Base-by-base conservation (phyloP, 2,329 filamentous ascomycete species). In the Colletotrichum camelliae region DNA sequence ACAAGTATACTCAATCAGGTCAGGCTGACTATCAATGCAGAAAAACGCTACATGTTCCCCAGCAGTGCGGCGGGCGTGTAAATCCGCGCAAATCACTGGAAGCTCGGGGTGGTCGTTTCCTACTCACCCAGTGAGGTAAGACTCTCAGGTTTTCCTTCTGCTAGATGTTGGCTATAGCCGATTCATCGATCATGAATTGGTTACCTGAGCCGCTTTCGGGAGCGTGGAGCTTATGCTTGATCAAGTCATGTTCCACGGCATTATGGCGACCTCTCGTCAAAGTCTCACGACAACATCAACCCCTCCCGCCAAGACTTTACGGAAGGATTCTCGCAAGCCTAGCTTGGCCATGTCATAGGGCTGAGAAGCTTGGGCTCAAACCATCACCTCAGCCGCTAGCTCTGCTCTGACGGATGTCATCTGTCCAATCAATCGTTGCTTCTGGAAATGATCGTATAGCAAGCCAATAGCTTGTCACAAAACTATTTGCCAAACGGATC, bases 401-500 rank as follows among this genome's bases (percentile, higher is more conserved):
- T 68, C 29, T 75, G 35, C 58, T 33, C 64, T 18, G 43, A 48
- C 18, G 21, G 29, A 31, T 35, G n/a, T 29, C 52, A 10, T 33
- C 21, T 27, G 43, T 13, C 74, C 74, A 76, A 76, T 69, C 64
- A 76, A 31, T 9, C 27, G n/a, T 31, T 48, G 39, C 18, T 31
- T 43, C 58, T 27, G 37, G 58, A 16, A 60, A 39, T 6, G 18
- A 48, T 76, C 70, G 74, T 76, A 76, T 68, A 73, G 58, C 58
- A 69, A 48, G 24, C 65, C 74, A 76, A 74, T 76, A 15, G 35
- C 55, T 29, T 29, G 43, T 57, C 64, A 37, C 27, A 60, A 43
- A 39, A 16, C n/a, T 48, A 13, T 68, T 9, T 35, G 48, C 43
- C 48, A 48, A 37, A 65, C 27, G 64, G 48, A 76, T 76, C 58